Percentiles rank a stretch among this genome's conserved stretches.
These are phyloP conservation scores for Histomonas meleagridis DNA, from an alignment of 208 protist species.

Conservation along the genomic window DNA sequence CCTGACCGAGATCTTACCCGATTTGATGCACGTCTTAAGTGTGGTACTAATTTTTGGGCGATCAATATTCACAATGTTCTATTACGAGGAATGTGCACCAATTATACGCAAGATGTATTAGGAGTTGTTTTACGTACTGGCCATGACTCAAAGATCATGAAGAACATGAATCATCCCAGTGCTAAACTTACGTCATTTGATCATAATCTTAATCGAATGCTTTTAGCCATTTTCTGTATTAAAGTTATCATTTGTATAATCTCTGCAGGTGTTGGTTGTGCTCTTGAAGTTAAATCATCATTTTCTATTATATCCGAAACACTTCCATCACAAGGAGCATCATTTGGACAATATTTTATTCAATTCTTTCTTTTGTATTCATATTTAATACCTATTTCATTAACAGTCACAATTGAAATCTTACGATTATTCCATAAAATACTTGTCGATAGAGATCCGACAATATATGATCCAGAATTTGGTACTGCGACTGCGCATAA, in stretches of 20 bases:
- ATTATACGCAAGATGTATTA: neutral
- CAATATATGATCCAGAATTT: neutral
- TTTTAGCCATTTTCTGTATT: neutral
- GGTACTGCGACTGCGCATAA: neutral
- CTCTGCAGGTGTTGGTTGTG: neutral
- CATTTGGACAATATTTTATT: neutral
- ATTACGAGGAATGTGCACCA: neutral
- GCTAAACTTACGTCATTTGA: neutral
- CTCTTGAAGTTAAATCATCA: neutral
- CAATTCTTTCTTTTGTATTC: slow-evolving; percentile 41
- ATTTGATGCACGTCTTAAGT: neutral
- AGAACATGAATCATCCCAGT: slow-evolving; percentile 5
- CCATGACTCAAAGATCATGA: slow-evolving; percentile 40
- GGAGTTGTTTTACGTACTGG: slow-evolving; percentile 16
- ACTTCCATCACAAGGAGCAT: neutral
- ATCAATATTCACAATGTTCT: neutral
- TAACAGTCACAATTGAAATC: slow-evolving; percentile 49
- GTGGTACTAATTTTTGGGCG: neutral
- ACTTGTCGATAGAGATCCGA: neutral
- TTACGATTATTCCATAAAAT: slow-evolving; percentile 32
- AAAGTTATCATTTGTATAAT: neutral
- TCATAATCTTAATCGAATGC: neutral
- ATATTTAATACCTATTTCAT: slow-evolving; percentile 46
- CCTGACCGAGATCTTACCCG: slow-evolving; percentile 36
- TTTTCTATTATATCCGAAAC: neutral